These are phyloP conservation scores for Aspergillus indologenus DNA, from an alignment of 495 filamentous ascomycete genomes.

Conservation along the genomic window DNA sequence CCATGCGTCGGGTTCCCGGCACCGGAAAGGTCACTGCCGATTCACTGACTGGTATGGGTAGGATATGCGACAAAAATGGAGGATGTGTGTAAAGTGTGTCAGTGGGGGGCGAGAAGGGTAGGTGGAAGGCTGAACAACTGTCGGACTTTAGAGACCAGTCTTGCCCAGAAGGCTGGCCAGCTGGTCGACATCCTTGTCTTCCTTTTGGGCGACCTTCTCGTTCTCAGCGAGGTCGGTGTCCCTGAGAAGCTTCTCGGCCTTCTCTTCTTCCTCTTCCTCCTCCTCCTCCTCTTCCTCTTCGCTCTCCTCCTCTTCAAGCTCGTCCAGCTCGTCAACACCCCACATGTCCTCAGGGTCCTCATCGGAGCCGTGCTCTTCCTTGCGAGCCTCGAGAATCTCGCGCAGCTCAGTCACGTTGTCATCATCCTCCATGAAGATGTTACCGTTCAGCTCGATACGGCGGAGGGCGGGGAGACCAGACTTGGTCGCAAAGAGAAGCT, in stretches of 20 bases:
- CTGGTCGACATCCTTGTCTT: constrained; percentile 78
- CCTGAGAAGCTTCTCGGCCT: constrained; percentile 55
- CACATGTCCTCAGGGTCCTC: constrained; percentile 60
- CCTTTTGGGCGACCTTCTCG: constrained; percentile 64
- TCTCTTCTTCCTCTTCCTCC: constrained; percentile 63
- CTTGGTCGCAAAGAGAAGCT: constrained; percentile 61
- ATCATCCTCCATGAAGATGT: constrained; percentile 89
- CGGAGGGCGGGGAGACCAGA: constrained; percentile 64
- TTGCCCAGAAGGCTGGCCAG: constrained; percentile 71
- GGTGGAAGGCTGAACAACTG: neutral
- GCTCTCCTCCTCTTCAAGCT: constrained; percentile 72
- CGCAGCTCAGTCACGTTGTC: constrained; percentile 51
- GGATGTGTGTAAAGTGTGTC: neutral
- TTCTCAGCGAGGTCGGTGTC: constrained; percentile 72
- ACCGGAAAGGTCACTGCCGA: neutral
- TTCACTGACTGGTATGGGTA: neutral
- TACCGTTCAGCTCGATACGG: constrained; percentile 91
- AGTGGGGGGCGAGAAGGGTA: neutral
- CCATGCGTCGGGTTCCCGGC: constrained; percentile 1
- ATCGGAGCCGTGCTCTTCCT: constrained; percentile 54
- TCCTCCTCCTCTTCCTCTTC: constrained; percentile 66
- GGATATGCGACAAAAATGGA: neutral
- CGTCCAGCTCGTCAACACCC: constrained; percentile 82
- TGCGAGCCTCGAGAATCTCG: constrained; percentile 49
- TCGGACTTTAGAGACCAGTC: constrained; percentile 37